Conservation (phyloP, 768 basidiomycete species). For the Leccinum obscurum region DNA sequence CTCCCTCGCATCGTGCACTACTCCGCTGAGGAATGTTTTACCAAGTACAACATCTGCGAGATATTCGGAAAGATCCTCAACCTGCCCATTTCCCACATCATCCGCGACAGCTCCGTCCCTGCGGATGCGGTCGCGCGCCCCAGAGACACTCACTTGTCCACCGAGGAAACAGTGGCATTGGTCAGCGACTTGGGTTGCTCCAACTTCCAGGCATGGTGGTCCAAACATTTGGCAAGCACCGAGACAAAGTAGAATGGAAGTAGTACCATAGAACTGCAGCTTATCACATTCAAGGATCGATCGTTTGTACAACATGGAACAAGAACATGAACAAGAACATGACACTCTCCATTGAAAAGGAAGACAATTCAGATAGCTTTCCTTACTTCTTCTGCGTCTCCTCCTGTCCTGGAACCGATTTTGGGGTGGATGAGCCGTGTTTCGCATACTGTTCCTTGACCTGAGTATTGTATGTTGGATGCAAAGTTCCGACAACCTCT, state of each 20-base stretch:
- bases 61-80: conserved; percentile 71
- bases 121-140: conserved; percentile 73
- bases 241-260: conserved; percentile 13
- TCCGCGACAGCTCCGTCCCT: conserved; percentile 68
- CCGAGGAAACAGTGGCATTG: conserved; percentile 70
- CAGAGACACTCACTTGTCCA: conserved; percentile 76
- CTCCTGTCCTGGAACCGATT: conserved; percentile 16
- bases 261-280: not conserved
- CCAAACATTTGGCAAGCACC: conserved; percentile 39
- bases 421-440: conserved; percentile 4
- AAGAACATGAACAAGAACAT: conserved; percentile 2
- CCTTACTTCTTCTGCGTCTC: not conserved
- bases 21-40: conserved; percentile 76
- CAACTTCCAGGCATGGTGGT: conserved; percentile 88
- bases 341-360: not conserved
- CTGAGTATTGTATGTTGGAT: not conserved
- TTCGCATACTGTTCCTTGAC: conserved; percentile 25
- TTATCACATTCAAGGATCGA: not conserved
- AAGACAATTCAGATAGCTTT: not conserved
- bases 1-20: conserved; percentile 74
- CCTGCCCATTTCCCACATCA: conserved; percentile 72
- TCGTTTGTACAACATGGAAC: conserved; percentile 8
- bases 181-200: conserved; percentile 59
- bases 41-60: conserved; percentile 92
- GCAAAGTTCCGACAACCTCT: too few relatives aligned